Evolutionary conservation across 257 asterid species (phyloP).

Genomic region (Nicotiana tomentosiformis): DNA sequence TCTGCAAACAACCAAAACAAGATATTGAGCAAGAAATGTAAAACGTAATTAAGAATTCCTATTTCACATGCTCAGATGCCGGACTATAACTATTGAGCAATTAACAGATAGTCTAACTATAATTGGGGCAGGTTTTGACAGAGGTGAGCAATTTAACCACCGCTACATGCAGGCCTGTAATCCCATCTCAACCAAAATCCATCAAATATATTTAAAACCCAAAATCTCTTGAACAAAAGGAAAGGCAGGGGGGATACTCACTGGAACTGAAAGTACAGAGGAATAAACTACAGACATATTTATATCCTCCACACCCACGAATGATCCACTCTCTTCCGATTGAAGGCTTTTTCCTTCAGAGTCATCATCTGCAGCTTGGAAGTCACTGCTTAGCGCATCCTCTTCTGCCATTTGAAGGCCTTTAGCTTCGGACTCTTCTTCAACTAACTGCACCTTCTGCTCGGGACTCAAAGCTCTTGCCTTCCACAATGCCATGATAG

Average conservation of each 20-base stretch:
- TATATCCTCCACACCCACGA: conserved; percentile 64
- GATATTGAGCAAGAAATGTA: background rate
- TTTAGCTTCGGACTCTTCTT: conserved; percentile 65
- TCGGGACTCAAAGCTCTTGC: conserved; percentile 93
- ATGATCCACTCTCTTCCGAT: conserved; percentile 66
- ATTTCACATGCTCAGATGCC: background rate
- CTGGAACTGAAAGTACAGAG: conserved; percentile 76
- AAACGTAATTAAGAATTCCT: background rate
- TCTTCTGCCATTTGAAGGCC: conserved; percentile 58
- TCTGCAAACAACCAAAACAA: conserved; percentile 34
- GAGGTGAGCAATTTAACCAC: background rate
- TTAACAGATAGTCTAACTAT: background rate
- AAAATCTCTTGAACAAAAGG: background rate
- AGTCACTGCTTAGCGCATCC: conserved; percentile 47
- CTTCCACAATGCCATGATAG: conserved; percentile 93
- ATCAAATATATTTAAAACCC: background rate
- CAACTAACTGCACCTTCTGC: conserved; percentile 85
- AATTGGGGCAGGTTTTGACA: background rate
- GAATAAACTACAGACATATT: conserved; percentile 67
- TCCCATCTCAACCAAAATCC: background rate
- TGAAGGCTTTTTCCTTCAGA: conserved; percentile 56
- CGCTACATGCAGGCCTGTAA: background rate
- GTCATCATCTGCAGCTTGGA: conserved; percentile 54
- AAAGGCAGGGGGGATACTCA: conserved; percentile 29
- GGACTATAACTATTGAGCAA: background rate